These are phyloP conservation scores for Papiliotrema terrestris DNA, from an alignment of 1,284 basidiomycete genomes.

Conservation along the genomic window DNA sequence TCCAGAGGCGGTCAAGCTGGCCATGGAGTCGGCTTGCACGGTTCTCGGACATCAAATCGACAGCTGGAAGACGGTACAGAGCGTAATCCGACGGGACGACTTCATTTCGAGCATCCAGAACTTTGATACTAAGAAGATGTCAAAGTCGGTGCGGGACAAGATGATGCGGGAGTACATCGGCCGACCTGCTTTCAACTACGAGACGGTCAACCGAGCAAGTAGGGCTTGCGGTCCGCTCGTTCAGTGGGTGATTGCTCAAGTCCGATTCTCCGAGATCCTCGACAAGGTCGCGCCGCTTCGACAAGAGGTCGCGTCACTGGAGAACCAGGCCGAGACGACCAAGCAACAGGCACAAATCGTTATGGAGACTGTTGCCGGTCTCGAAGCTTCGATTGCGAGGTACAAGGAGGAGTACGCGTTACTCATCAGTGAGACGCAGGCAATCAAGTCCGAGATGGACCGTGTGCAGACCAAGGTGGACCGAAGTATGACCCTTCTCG, in stretches of 20 bases:
- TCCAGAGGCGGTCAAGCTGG: slow-evolving; percentile 93
- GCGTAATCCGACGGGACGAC: slow-evolving; percentile 93
- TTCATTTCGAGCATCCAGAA: slow-evolving; percentile 97
- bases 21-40: slow-evolving; percentile 99
- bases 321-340: slow-evolving; percentile 85
- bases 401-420: slow-evolving; percentile 99
- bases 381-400: slow-evolving; percentile 84
- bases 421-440: slow-evolving; percentile 94
- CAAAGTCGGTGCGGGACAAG: slow-evolving; percentile 77
- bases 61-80: slow-evolving; percentile 93
- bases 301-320: slow-evolving; percentile 89
- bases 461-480: slow-evolving; percentile 95
- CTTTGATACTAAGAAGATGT: slow-evolving; percentile 95
- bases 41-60: slow-evolving; percentile 92
- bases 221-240: slow-evolving; percentile 97
- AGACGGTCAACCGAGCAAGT: slow-evolving; percentile 90
- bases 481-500: slow-evolving; percentile 90
- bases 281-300: slow-evolving; percentile 97
- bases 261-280: slow-evolving; percentile 94
- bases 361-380: slow-evolving; percentile 86
- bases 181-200: slow-evolving; percentile 90
- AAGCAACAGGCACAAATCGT: slow-evolving; percentile 88
- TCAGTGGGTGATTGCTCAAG: slow-evolving; percentile 97
- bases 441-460: slow-evolving; percentile 98
- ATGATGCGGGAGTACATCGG: slow-evolving; percentile 94